These are phyloP conservation scores for Pholiota microspora DNA, from an alignment of 768 basidiomycete genomes.

Conservation along the genomic window DNA sequence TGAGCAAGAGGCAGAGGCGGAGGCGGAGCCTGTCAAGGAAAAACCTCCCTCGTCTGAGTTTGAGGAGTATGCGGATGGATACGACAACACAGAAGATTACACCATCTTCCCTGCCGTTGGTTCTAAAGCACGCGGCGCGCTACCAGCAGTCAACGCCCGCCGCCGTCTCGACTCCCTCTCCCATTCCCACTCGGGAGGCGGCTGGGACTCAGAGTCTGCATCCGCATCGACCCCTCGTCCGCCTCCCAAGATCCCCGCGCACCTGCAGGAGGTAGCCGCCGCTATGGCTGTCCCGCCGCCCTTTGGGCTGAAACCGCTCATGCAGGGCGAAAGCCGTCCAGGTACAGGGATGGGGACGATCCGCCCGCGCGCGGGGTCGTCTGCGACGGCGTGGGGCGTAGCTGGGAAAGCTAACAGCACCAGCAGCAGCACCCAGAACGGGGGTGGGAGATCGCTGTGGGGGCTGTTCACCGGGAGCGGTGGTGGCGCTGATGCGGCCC, in stretches of 20 bases:
- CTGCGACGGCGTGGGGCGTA: no score
- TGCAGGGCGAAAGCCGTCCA: constrained; percentile 2
- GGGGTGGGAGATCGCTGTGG: constrained; percentile 15
- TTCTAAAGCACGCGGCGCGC: background rate
- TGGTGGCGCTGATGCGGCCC: constrained; percentile 2
- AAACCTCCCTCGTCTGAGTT: background rate
- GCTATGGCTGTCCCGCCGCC: constrained; percentile 5
- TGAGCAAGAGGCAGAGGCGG: constrained; percentile 15
- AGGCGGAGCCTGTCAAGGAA: constrained; percentile 6
- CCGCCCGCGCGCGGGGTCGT: constrained; percentile 8
- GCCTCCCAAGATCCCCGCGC: constrained; percentile 21
- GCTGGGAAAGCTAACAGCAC: no score
- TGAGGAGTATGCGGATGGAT: background rate
- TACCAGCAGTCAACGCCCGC: background rate
- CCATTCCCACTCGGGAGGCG: background rate
- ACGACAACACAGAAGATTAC: background rate
- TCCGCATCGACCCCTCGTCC: constrained; percentile 22
- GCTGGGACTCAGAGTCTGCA: constrained; percentile 9
- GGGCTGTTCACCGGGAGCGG: constrained; percentile 16
- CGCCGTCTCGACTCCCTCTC: constrained; percentile 2
- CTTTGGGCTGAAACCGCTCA: constrained; percentile 2
- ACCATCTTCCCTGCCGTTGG: background rate
- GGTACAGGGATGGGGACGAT: background rate
- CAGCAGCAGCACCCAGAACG: background rate
- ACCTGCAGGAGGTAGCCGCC: constrained; percentile 13